Evolutionary conservation across 495 filamentous ascomycete species (phyloP).

Genomic region (Neurospora intermedia): DNA sequence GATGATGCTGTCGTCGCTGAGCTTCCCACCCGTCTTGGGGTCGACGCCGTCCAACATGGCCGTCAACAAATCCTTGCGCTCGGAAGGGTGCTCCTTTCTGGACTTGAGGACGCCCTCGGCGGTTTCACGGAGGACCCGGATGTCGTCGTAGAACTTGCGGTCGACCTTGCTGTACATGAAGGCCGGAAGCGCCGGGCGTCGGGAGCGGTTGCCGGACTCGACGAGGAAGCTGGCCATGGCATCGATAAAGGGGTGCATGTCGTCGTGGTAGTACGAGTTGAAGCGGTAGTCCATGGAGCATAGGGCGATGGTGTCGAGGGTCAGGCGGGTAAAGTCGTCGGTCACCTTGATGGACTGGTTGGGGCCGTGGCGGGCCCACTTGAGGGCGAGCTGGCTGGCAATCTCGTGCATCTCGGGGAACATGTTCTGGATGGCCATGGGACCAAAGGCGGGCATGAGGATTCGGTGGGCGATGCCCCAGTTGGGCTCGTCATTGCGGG

Average conservation of each 20-base stretch:
- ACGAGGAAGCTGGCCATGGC: slow-evolving; percentile 52
- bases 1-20: slow-evolving; percentile 50
- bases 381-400: slow-evolving; percentile 56
- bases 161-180: slow-evolving; percentile 42
- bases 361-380: slow-evolving; percentile 60
- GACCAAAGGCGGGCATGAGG: slow-evolving; percentile 59
- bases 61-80: slow-evolving; percentile 59
- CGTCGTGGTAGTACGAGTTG: slow-evolving; percentile 61
- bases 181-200: slow-evolving; percentile 39
- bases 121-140: slow-evolving; percentile 42
- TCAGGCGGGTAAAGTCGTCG: slow-evolving; percentile 67
- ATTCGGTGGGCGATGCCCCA: slow-evolving; percentile 65
- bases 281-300: slow-evolving; percentile 67
- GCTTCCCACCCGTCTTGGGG: slow-evolving; percentile 51
- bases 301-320: slow-evolving; percentile 61
- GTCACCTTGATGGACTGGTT: slow-evolving; percentile 44
- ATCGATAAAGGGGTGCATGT: slow-evolving; percentile 54
- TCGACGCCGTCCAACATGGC: slow-evolving; percentile 60
- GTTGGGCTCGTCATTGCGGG: slow-evolving; percentile 47
- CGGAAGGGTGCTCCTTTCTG: slow-evolving; percentile 43
- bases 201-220: slow-evolving; percentile 42
- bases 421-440: slow-evolving; percentile 58
- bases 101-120: slow-evolving; percentile 49
- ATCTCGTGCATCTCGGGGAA: slow-evolving; percentile 71
- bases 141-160: slow-evolving; percentile 47